A percentile compares a stretch with the other conserved stretches of the same genome.
Conservation (phyloP, 768 basidiomycete genomes). For the Pisolithus albus region DNA sequence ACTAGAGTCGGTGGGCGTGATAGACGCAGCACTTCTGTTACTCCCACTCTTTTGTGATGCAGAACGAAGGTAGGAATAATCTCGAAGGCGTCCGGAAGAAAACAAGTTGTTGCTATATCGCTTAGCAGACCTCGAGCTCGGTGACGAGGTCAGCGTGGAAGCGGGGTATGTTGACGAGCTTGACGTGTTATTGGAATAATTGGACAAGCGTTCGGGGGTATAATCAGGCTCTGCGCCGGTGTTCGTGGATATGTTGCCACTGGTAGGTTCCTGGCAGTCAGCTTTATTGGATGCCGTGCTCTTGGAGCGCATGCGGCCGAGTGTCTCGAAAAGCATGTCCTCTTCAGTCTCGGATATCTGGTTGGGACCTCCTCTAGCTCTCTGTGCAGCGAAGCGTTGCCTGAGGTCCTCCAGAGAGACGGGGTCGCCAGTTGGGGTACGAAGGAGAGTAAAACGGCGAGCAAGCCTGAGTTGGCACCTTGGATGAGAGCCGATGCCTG, state of each 20-base stretch:
- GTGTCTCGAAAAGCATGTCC: constrained; percentile 73
- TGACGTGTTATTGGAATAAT: constrained; percentile 32
- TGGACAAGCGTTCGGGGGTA: constrained; percentile 29
- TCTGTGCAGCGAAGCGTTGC: constrained; percentile 65
- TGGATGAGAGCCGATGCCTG: constrained; percentile 6
- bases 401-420: constrained; percentile 59
- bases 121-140: constrained; percentile 44
- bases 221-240: constrained; percentile 25
- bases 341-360: constrained; percentile 78
- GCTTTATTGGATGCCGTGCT: constrained; percentile 15
- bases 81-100: constrained; percentile 71
- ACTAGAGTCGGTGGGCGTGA: constrained; percentile 42
- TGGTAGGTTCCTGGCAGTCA: constrained; percentile 13
- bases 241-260: constrained; percentile 10
- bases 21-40: constrained; percentile 31
- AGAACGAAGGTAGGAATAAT: constrained; percentile 64
- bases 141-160: constrained; percentile 36
- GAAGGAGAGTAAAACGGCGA: constrained; percentile 75
- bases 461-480: constrained; percentile 49
- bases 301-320: constrained; percentile 47
- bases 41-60: constrained; percentile 41
- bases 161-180: constrained; percentile 26
- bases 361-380: constrained; percentile 59
- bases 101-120: constrained; percentile 86
- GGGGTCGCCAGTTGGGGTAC: constrained; percentile 59